Evolutionary conservation across 2,329 filamentous ascomycete species (phyloP), one percentile per base, ranked within the genome.

Genomic region (Cordyceps fumosorosea): DNA sequence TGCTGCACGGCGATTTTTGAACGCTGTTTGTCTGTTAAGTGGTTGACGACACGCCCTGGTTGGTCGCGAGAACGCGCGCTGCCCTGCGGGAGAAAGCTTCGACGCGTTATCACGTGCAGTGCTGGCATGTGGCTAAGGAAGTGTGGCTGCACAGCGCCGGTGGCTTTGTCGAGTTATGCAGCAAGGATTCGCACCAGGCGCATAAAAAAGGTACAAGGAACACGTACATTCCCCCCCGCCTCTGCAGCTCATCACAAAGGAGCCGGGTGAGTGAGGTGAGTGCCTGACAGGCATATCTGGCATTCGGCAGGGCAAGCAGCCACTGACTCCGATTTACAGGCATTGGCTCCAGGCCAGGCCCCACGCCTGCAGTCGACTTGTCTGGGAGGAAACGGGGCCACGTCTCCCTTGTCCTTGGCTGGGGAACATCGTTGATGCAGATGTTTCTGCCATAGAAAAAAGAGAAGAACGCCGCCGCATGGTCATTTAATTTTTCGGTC

Each of bases 231-330:
- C 14, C 34, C 29, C 48, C 10, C 42, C 16, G 42, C 16, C 22
- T 18, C 34, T 37, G 34, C 34, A 37, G 10, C 34, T 37, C 34
- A 37, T 37, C 34, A 11, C 34, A 14, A 37, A 14, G 34, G 34
- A 14, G 11, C 29, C 29, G 29, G 29, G 29, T 4, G 29, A 8
- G 29, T 4, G 32, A 37, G 14, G 24, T 18, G 18, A n/a, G 50
- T 61, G 29, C 58, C 51, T 61, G 58, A 20, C 58, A 55, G 57
- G n/a, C n/a, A 45, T 29, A 61, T 61, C 42, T 61, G 53, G 47
- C 53, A 56, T 62, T 56, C 47, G 53, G 53, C 60, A 37, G 34
- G 34, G 34, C 34, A 11, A 37, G 24, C 60, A 51, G 60, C 60
- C 45, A 62, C 60, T 45, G 47, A 53, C 48, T 47, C 26, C 50